Evolutionary conservation across 352 stramenopile genomes (phyloP).

Genomic region (Globisporangium takayamanum): DNA sequence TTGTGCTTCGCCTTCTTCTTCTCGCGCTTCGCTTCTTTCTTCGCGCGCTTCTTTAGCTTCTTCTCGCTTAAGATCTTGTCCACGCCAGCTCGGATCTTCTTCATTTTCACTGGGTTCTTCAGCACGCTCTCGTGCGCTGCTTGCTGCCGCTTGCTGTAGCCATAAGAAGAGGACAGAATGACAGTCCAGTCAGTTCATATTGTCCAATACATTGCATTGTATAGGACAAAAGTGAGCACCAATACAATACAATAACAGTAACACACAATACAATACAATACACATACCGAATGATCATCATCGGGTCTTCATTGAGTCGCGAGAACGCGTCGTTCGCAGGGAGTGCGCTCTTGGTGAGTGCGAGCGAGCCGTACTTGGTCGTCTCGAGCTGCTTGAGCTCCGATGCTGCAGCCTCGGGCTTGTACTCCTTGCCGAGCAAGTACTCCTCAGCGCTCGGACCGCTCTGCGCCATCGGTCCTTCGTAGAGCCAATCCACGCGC

Average conservation of each 20-base stretch:
- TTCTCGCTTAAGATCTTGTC: constrained; percentile 75
- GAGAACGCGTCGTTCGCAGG: constrained; percentile 90
- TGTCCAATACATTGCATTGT: neutral
- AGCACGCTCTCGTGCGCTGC: constrained; percentile 73
- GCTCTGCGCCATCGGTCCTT: constrained; percentile 79
- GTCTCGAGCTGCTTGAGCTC: constrained; percentile 47
- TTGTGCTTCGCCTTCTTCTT: constrained; percentile 7
- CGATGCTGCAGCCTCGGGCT: constrained; percentile 33
- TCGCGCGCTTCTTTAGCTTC: constrained; percentile 61
- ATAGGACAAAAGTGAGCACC: neutral
- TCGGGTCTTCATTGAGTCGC: constrained; percentile 92
- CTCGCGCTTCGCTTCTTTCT: constrained; percentile 26
- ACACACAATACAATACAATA: neutral
- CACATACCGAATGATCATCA: constrained; percentile 90
- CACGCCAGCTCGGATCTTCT: constrained; percentile 76
- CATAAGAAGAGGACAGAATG: neutral
- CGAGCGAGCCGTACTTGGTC: constrained; percentile 64
- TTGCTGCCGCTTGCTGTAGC: constrained; percentile 59
- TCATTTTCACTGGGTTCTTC: constrained; percentile 90
- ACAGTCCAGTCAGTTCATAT: neutral
- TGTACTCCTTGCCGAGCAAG: constrained; percentile 90
- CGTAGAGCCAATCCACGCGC: constrained; percentile 96
- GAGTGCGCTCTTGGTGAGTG: constrained; percentile 38
- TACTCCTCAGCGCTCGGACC: constrained; percentile 85
- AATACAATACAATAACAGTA: neutral